phyloP scores from a whole-genome alignment of 176 grass and related monocot genomes.

The Themeda triandra region DNA sequence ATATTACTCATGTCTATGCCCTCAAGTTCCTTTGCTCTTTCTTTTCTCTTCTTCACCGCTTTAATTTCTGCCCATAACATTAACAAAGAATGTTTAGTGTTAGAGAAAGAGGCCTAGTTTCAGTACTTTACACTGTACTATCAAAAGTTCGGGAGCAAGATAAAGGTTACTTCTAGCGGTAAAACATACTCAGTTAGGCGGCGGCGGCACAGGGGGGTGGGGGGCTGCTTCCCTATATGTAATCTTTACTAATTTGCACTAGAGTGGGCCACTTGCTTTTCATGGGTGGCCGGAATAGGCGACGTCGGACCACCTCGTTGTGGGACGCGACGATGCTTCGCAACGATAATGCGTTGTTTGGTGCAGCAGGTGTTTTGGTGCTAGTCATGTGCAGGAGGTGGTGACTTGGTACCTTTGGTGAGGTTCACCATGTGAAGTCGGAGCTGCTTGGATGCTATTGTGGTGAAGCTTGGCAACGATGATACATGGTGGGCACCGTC shows the following conservation, averaged over 20 bases:
- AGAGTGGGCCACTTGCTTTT: background rate
- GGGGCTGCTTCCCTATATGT: background rate
- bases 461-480: background rate
- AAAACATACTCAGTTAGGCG: background rate
- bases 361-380: background rate
- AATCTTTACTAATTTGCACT: background rate
- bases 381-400: background rate
- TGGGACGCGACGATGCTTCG: too few species aligned
- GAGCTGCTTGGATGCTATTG: background rate
- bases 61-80: conserved; percentile 71
- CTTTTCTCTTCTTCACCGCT: conserved; percentile 81
- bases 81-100: conserved; percentile 26
- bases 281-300: background rate
- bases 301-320: background rate
- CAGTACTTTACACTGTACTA: background rate
- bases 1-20: conserved; percentile 98
- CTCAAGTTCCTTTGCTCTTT: conserved; percentile 95
- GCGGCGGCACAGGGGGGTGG: background rate
- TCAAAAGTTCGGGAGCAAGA: background rate
- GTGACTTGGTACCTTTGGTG: background rate
- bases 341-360: too few species aligned
- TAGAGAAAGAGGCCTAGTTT: background rate
- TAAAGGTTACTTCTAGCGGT: background rate
- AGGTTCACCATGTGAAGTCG: background rate
- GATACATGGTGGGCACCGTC: background rate